Base-by-base conservation (phyloP, 208 protist species). In the Crithidia mellificae region DNA sequence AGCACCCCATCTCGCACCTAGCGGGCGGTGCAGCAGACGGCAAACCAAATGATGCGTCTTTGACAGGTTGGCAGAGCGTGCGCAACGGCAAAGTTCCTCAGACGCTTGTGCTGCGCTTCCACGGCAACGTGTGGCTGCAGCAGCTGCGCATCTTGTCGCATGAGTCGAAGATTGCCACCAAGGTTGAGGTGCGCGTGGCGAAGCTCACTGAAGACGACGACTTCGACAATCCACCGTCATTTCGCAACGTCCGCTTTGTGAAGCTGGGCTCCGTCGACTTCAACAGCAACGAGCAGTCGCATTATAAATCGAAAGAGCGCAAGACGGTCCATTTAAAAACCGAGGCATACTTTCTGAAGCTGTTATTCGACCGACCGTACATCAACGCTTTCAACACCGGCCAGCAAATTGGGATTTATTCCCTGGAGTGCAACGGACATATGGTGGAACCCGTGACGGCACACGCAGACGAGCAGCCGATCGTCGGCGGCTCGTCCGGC, bases 311-410 rank as follows among this genome's bases (percentile, higher is more conserved):
- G n/a, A 91, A 92, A 59, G 93, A 97, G 69, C 81, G 88, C 41
- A 97, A 96, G 59, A 97, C 91, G 7, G 86, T 97, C 6, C 87
- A 97, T 67, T 64, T 97, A 8, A 78, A 90, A 25, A 85, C 80
- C 0, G 74, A 84, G 66, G 89, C 91, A 8, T 93, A 94, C 56
- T 95, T 92, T 62, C 38, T 97, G n/a, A 94, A 93, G 61, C 78
- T 97, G 3, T 75, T 96, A 14, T 90, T 97, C 71, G 64, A 87
- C 55, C 44, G 64, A 1, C 87, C 89, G 8, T 90, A 93, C 57
- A 68, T 68, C 44, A 94, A 94, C 63, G 67, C 69, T 55, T 64
- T 83, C 36, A 97, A 97, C 61, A 63, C 55, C 15, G 72, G 78
- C 24, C 64, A 87, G 39, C 93, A 97, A 62, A 78, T 96, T 14